A percentile compares a stretch with the other conserved stretches of the same genome.
Evolutionary conservation across 139 green algal genomes (phyloP).

Genomic region (Pleodorina starrii): DNA sequence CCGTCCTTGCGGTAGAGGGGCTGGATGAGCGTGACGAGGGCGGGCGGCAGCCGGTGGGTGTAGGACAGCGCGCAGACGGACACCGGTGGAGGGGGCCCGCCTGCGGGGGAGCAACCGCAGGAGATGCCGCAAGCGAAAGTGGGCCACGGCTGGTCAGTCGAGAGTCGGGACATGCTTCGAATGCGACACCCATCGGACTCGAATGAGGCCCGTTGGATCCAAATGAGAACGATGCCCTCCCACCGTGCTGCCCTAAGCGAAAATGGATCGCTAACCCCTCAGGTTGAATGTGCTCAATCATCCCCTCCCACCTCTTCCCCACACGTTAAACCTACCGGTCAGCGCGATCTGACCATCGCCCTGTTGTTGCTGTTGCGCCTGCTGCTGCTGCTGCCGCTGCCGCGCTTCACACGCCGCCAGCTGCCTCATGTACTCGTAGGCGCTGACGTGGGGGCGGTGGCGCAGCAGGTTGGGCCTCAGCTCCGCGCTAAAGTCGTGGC

Average conservation of each 20-base stretch:
- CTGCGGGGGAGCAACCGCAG: not conserved
- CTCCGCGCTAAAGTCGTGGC: slow-evolving; percentile 31
- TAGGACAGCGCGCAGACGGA: slow-evolving; percentile 6
- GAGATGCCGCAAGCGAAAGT: not conserved
- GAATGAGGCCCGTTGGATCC: too few species aligned
- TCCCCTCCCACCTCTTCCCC: too few species aligned
- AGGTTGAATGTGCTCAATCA: too few species aligned
- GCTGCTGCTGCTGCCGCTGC: not conserved
- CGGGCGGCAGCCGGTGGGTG: slow-evolving; percentile 13
- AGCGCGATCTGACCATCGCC: too few species aligned
- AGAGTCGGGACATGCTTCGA: too few species aligned
- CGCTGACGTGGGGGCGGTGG: slow-evolving; percentile 22
- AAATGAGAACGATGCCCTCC: too few species aligned
- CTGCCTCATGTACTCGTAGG: slow-evolving; percentile 34
- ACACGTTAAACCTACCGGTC: too few species aligned
- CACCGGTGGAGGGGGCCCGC: not conserved
- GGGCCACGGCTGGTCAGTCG: too few species aligned
- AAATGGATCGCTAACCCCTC: too few species aligned
- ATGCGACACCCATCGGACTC: too few species aligned
- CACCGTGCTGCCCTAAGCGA: too few species aligned
- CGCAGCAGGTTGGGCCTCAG: slow-evolving; percentile 17
- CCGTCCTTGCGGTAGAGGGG: slow-evolving; percentile 25
- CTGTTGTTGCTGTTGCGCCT: too few species aligned
- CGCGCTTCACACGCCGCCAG: not conserved
- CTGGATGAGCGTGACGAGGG: not conserved